Evolutionary conservation across 1,139 yeast species (phyloP).

Genomic region (Diutina siamensis): DNA sequence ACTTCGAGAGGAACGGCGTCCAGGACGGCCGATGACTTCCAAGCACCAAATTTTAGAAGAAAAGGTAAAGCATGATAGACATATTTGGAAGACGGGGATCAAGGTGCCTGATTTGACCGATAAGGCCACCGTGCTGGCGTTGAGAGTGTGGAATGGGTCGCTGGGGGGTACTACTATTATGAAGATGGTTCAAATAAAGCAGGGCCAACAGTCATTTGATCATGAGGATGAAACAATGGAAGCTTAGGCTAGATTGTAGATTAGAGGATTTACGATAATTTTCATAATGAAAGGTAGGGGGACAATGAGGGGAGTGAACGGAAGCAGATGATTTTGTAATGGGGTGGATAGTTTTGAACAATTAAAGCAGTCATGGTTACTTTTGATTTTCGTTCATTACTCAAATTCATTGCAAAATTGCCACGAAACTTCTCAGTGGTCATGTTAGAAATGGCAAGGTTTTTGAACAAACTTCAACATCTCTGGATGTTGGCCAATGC

Average conservation of each 20-base stretch:
- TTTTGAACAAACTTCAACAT: no score
- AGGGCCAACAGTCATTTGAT: not conserved
- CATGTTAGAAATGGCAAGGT: no score
- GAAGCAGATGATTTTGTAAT: no score
- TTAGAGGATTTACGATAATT: no score
- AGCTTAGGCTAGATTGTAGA: no score
- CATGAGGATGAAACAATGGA: constrained; percentile 5
- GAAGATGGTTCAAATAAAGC: not conserved
- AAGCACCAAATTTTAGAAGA: constrained; percentile 59
- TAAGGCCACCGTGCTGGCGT: constrained; percentile 41
- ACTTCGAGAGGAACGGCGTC: constrained; percentile 51
- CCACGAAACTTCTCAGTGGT: no score
- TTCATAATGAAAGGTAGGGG: no score
- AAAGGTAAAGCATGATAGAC: constrained; percentile 46
- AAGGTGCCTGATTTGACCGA: constrained; percentile 63
- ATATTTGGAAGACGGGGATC: constrained; percentile 60
- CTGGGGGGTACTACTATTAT: constrained; percentile 63
- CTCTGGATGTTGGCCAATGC: no score
- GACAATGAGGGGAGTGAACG: no score
- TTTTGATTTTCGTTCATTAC: not conserved
- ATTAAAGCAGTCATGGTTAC: not conserved
- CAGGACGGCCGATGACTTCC: constrained; percentile 75
- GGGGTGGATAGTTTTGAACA: no score
- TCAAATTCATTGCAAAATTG: no score
- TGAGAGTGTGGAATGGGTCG: constrained; percentile 73